phyloP scores from a whole-genome alignment of 192 early-diverging fungal species.

The Backusella morwellensis region DNA sequence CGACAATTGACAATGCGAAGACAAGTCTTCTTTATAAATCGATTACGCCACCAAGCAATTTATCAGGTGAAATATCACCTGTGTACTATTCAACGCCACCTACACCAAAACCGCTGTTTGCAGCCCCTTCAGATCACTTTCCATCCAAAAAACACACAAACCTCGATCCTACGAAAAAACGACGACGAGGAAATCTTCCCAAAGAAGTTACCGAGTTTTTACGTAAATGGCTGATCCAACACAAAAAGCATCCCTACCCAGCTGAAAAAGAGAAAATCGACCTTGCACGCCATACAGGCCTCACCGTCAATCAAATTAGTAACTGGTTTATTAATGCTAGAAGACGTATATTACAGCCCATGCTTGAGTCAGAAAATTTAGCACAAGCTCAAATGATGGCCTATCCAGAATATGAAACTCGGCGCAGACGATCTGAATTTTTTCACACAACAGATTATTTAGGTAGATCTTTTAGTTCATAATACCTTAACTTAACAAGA shows the following conservation, averaged over 20 bases:
- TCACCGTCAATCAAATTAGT: constrained; percentile 58
- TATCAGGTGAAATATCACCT: constrained; percentile 10
- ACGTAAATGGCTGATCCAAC: constrained; percentile 48
- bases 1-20: constrained; percentile 22
- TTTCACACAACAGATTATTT: constrained; percentile 2
- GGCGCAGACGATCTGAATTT: constrained; percentile 8
- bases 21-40: neutral
- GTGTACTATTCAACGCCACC: constrained; percentile 14
- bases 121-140: neutral
- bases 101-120: neutral
- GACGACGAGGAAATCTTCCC: constrained; percentile 45
- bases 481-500: neutral
- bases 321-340: constrained; percentile 68
- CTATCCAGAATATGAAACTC: constrained; percentile 18
- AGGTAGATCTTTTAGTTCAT: neutral
- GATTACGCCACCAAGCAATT: neutral
- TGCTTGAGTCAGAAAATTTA: constrained; percentile 32
- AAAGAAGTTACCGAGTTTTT: constrained; percentile 48
- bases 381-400: constrained; percentile 13
- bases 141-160: constrained; percentile 15
- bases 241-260: constrained; percentile 58
- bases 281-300: constrained; percentile 45
- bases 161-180: constrained; percentile 17
- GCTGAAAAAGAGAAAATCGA: constrained; percentile 53
- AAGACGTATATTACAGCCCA: constrained; percentile 53